Base-by-base conservation (phyloP, 2,329 filamentous ascomycete species). In the Penicillium rolfsii region DNA sequence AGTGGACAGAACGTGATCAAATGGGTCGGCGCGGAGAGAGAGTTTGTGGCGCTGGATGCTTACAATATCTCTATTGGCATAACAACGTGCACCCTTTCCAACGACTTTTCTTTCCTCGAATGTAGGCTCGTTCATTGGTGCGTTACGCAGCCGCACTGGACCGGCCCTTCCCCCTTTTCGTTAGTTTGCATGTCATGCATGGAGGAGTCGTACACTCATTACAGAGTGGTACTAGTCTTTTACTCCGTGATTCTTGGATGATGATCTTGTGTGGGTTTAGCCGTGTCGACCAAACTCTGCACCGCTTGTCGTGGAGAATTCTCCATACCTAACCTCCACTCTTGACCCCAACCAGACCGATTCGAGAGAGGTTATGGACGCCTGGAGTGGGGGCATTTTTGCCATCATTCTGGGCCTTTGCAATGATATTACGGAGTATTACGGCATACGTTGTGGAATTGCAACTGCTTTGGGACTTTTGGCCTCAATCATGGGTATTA, bases 181-280 rank as follows among this genome's bases (percentile, higher is more conserved):
- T 41, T 24, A 54, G 26, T 59, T 19, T 33, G 24, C 28, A 35
- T 50, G 48, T 30, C 30, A n/a, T 30, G 30, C 48, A 50, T 6
- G 30, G 11, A 16, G 45, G 30, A n/a, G 45, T 30, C 14, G 45
- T 48, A 30, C 24, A 30, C 45, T 48, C 19, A 19, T n/a, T 9
- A 48, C 45, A 7, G 26, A 48, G 45, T 24, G 4, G 26, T 48
- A 48, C 45, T 48, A 30, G 45, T 24, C 22, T 48, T 16, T 12
- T n/a, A 1, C 45, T 12, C 14, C 26, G 45, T 26, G 30, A 8
- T 26, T 6, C 48, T 50, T 35, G 24, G 48, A 41, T 12, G 56
- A n/a, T 62, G 53, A 57, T 64, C 57, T 9, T 46, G 26, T 22
- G 59, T 62, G 62, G 62, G 40, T 58, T 52, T 45, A 53, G 56